Evolutionary conservation across 805 yeast genomes (phyloP), one percentile per base, ranked within the genome.

Genomic region (Candida adriatica): DNA sequence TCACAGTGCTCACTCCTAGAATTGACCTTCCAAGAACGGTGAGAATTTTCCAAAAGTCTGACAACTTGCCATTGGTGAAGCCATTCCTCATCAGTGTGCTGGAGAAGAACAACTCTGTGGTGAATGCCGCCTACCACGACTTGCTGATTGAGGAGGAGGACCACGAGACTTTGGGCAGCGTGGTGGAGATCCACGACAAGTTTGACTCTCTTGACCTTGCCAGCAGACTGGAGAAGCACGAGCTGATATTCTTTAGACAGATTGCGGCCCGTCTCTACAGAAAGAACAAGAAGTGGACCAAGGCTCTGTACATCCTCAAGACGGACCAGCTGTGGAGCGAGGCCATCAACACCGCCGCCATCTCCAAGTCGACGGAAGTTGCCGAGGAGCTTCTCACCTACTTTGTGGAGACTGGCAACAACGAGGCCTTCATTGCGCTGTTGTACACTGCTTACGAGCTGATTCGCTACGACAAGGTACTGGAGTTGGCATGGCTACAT

Each of bases 351-450:
- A 88, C 97, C 8, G 96, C 95, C 16, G 76, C 95, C 13, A 62
- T 77, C 36, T 87, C 96, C 13, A 73, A 74, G 41, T 79, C 79
- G 44, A 51, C 73, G 8, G 87, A 83, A 55, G 80, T 90, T 52
- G 88, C 94, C 21, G 90, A 85, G 57, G 97, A 92, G 38, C 66
- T 85, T 43, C 65, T 92, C 56, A 72, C 80, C 33, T 92, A 90
- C 64, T 92, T 92, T 58, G 96, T 92, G 38, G 96, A 90, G 49
- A 85, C 94, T 24, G 97, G 95, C 46, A 92, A 92, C 64, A 86
- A 80, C 60, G 98, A 92, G 66, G 84, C 95, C 50, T 83, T 86
- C 55, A 81, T 87, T 49, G 96, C 95, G 6, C 73, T 88, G 39
- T 69, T 92, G 52, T 92, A 80, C 63, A 66, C 85, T 6, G 84